Percentiles rank a stretch among this genome's conserved stretches.
phyloP scores from a whole-genome alignment of 306 rosid species.

The Carpinus viminea region DNA sequence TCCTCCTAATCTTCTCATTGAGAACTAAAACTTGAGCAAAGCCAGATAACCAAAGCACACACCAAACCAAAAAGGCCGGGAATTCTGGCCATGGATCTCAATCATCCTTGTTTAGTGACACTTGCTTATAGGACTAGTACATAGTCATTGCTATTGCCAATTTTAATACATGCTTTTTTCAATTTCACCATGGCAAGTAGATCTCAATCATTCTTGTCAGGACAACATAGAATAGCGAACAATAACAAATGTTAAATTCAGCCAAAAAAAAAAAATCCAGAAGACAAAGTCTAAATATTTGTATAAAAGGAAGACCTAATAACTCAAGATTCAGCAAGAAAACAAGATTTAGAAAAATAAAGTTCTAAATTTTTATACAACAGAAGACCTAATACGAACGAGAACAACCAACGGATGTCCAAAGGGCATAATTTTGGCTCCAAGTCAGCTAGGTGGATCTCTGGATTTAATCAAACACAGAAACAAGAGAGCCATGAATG shows the following conservation, averaged over 20 bases:
- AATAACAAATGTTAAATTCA: not conserved
- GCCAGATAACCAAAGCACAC: not conserved
- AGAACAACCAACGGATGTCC: not conserved
- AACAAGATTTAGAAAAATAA: not conserved
- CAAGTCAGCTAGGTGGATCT: not conserved
- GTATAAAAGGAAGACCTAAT: not conserved
- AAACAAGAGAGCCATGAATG: not conserved
- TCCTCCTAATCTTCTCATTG: not conserved
- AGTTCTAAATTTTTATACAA: not conserved
- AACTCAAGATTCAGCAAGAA: too few species aligned
- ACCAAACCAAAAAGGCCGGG: not conserved
- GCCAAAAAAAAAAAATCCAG: not conserved
- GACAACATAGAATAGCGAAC: not conserved
- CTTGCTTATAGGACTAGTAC: not conserved
- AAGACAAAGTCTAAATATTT: not conserved
- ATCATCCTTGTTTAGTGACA: slow-evolving; percentile 3
- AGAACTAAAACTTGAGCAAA: not conserved
- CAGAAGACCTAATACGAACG: not conserved
- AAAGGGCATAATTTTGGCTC: not conserved
- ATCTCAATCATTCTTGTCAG: not conserved
- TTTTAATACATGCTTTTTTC: not conserved
- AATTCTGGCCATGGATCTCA: not conserved
- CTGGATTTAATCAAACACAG: not conserved
- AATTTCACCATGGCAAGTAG: not conserved
- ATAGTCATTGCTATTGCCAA: not conserved